A percentile compares a stretch with the other conserved stretches of the same genome.
phyloP scores from a whole-genome alignment of 106 monocot genomes.

The Dioscorea dumetorum region DNA sequence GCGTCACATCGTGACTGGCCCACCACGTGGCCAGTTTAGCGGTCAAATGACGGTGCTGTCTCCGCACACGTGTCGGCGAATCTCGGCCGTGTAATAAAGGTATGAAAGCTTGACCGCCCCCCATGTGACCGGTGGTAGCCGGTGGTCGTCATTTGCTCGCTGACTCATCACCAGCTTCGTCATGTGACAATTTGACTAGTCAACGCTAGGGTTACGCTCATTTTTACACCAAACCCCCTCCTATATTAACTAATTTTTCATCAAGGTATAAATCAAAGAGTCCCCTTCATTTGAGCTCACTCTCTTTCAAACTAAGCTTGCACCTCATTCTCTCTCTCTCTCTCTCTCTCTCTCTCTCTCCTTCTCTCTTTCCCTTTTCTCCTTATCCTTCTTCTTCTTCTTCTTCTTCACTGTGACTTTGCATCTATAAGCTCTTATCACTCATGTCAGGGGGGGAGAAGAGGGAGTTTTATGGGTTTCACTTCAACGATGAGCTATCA shows the following conservation, averaged over 20 bases:
- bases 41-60: slow-evolving; percentile 17
- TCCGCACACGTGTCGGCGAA: slow-evolving; percentile 6
- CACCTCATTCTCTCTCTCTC: too few relatives aligned
- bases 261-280: neutral
- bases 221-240: neutral
- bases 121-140: slow-evolving; percentile 17
- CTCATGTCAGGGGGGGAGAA: slow-evolving; percentile 31
- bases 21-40: slow-evolving; percentile 6
- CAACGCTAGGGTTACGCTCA: neutral
- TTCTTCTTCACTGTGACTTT: neutral
- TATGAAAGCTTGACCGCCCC: slow-evolving; percentile 22
- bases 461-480: slow-evolving; percentile 14
- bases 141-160: slow-evolving; percentile 13
- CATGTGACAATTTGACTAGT: neutral
- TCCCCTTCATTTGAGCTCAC: too few relatives aligned
- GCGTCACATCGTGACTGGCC: neutral
- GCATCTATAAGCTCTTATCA: neutral
- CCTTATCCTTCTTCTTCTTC: slow-evolving; percentile 2
- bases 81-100: neutral
- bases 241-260: neutral
- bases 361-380: too few relatives aligned
- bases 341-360: too few relatives aligned
- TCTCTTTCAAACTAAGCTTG: neutral
- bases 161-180: slow-evolving; percentile 13
- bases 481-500: slow-evolving; percentile 21